Evolutionary conservation across 192 early-diverging fungal species (phyloP), one percentile per base, ranked within the genome.

Genomic region (Linnemannia elongata): DNA sequence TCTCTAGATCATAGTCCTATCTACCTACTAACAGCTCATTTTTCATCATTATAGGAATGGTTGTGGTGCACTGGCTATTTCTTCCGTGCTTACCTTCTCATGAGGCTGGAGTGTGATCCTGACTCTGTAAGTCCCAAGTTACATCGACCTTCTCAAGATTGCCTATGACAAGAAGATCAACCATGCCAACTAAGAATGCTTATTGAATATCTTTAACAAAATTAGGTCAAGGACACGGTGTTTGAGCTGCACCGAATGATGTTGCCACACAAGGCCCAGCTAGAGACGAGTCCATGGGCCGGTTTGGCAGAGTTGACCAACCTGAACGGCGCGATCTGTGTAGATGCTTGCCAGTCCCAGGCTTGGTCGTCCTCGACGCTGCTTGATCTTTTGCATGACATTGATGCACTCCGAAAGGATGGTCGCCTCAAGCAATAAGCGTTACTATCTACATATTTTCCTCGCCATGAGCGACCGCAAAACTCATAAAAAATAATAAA

Each of bases 261-360:
- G 73, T 86, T 96, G 54, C 90, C 92, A 3, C 96, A 97, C 81
- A 97, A 97, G 90, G 87, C 92, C 33, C 92, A 93, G 55, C 92
- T 99, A 41, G 88, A 92, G n/a, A 88, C 72, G 41, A 95, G 92
- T 57, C 91, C 95, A 17, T 99, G 93, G 90, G 95, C 94, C 17
- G 99, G 99, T 22, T 88, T 99, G 63, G 97, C 98, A n/a, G 99
- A 99, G 89, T 88, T 99, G 78, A 99, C 99, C 12, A 99, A 99
- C 83, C 87, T 88, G 74, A 77, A 98, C 79, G 99, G 97, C 17
- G 93, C 85, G 8, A 89, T 92, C 44, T 99, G 99, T 83, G 71
- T 85, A 44, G 96, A 96, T 78, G 94, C 96, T 42, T 99, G 97
- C 82, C 91, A 95, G 20, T 97, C 98, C 0, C 98, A 99, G 89